These are phyloP conservation scores for Phytopythium litorale DNA, from an alignment of 352 stramenopile species.

Conservation along the genomic window DNA sequence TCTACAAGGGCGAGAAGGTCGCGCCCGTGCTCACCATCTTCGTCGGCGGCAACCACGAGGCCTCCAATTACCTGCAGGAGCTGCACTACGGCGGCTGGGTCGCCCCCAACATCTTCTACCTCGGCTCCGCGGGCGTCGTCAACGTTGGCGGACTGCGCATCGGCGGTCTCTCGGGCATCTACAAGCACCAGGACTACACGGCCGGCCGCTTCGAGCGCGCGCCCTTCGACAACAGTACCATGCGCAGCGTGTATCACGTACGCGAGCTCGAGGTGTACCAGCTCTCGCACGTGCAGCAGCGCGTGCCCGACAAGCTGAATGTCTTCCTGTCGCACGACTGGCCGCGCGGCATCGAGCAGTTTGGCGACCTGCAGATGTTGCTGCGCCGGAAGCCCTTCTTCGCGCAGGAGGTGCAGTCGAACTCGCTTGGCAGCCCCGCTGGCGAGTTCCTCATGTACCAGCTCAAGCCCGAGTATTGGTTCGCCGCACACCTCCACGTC, in stretches of 20 bases:
- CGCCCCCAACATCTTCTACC: slow-evolving; percentile 98
- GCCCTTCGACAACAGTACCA: slow-evolving; percentile 65
- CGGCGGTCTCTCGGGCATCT: slow-evolving; percentile 97
- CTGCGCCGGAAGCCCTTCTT: slow-evolving; percentile 95
- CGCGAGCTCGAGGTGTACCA: slow-evolving; percentile 92
- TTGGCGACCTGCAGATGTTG: slow-evolving; percentile 90
- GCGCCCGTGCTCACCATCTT: slow-evolving; percentile 96
- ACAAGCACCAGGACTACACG: slow-evolving; percentile 92
- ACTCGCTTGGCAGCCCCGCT: slow-evolving; percentile 92
- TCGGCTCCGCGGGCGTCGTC: slow-evolving; percentile 94
- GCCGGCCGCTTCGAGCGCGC: slow-evolving; percentile 86
- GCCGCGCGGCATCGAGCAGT: slow-evolving; percentile 95
- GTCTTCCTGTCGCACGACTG: slow-evolving; percentile 98
- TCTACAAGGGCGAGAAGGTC: slow-evolving; percentile 92
- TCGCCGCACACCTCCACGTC: slow-evolving; percentile 97
- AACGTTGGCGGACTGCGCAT: slow-evolving; percentile 92
- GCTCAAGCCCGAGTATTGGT: slow-evolving; percentile 95
- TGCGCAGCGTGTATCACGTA: slow-evolving; percentile 94
- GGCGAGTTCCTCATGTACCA: slow-evolving; percentile 91
- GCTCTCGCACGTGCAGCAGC: slow-evolving; percentile 82
- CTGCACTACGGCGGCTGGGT: slow-evolving; percentile 98
- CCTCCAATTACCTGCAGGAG: slow-evolving; percentile 95
- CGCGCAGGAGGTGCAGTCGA: slow-evolving; percentile 90
- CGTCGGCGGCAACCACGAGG: slow-evolving; percentile 99
- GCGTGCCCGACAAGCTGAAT: slow-evolving; percentile 59